Evolutionary conservation across 805 yeast species (phyloP), one percentile per base, ranked within the genome.

Genomic region (Candida taoyuanica): DNA sequence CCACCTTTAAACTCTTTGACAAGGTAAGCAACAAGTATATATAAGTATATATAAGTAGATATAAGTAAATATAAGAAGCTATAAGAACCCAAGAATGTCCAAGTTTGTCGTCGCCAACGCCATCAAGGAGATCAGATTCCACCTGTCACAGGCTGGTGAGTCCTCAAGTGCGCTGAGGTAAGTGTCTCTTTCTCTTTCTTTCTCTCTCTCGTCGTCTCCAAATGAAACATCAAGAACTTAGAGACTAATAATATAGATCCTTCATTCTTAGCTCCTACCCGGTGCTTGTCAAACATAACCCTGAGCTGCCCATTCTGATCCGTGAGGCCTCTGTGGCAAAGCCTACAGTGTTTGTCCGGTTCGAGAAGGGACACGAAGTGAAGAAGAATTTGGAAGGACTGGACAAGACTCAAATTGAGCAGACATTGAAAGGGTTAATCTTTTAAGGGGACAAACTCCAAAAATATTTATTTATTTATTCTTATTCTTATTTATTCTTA

Each of bases 51-150:
- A n/a, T n/a, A n/a, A n/a, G n/a, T n/a, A n/a, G n/a, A n/a, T n/a
- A n/a, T n/a, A n/a, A n/a, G n/a, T n/a, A n/a, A n/a, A n/a, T n/a
- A n/a, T n/a, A n/a, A n/a, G n/a, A n/a, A n/a, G n/a, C n/a, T n/a
- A 21, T 21, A 21, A 25, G 5, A 14, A 17, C 6, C 7, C 28
- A 20, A 13, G 24, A 5, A 45, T 47, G 49, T 45, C 51, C 34
- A 64, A 59, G 43, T 62, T 55, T 55, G 55, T 54, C 17, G 57
- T 71, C 26, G 67, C 75, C 3, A 55, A 50, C 40, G 73, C 84
- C 9, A 71, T 85, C 48, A 84, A 71, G 58, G 95, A 86, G 68
- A 70, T 86, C 55, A 75, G 95, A 62, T 82, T 85, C 64, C 87
- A 85, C 56, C 69, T 85, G 47, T 81, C 87, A 23, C 93, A 83